Conservation (phyloP, 202 grass and related monocot species). For the Hordeum pubiflorum region DNA sequence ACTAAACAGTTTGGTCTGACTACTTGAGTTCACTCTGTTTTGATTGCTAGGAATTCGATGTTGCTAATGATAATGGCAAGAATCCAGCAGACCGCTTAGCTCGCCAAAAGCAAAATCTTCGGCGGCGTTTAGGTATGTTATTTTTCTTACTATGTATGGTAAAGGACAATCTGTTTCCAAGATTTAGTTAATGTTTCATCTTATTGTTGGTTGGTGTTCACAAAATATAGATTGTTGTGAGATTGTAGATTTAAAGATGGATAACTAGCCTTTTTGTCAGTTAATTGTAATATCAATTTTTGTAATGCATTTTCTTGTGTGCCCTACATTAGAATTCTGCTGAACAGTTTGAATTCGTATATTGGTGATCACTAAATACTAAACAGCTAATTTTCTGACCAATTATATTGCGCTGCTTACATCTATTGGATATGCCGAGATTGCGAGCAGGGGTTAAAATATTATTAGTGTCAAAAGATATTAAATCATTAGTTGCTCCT, state of each 20-base stretch:
- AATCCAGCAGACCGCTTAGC: conserved; percentile 83
- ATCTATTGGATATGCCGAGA: neutral
- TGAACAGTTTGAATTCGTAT: neutral
- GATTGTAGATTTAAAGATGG: neutral
- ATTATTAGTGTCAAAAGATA: neutral
- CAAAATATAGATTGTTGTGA: neutral
- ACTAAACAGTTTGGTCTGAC: neutral
- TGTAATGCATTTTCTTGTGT: neutral
- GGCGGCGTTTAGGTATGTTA: conserved; percentile 72
- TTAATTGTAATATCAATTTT: conserved; percentile 6
- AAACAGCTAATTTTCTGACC: neutral
- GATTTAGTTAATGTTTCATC: conserved; percentile 7
- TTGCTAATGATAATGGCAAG: conserved; percentile 73
- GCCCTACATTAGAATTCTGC: neutral
- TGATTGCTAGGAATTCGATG: conserved; percentile 79
- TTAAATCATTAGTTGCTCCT: neutral
- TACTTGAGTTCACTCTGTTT: neutral
- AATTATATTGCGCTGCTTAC: neutral
- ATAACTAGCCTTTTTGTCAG: neutral
- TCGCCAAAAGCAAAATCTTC: conserved; percentile 96
- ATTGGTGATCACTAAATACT: neutral
- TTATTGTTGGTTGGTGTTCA: conserved; percentile 2
- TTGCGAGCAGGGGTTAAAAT: neutral
- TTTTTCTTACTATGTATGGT: conserved; percentile 25
- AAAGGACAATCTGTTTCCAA: neutral